phyloP scores from a whole-genome alignment of 2,329 filamentous ascomycete genomes.

The Sclerotinia glacialis region DNA sequence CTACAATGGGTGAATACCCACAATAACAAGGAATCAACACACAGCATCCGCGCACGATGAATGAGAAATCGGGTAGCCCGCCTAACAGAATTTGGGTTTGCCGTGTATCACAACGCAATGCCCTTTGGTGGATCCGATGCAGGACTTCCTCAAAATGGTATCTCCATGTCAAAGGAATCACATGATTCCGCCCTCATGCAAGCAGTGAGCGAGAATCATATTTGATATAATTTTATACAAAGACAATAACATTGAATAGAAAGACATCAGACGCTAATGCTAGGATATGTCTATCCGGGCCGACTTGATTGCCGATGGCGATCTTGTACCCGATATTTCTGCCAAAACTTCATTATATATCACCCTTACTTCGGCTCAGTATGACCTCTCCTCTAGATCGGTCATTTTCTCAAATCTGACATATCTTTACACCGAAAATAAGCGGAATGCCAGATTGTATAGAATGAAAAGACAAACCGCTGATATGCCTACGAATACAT shows the following conservation, averaged over 20 bases:
- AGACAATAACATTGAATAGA: background rate
- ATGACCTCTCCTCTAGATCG: slow-evolving; percentile 6
- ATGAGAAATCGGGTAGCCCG: background rate
- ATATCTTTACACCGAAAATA: slow-evolving; percentile 8
- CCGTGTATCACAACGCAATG: background rate
- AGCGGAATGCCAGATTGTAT: slow-evolving; percentile 7
- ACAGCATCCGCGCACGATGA: background rate
- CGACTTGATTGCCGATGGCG: slow-evolving; percentile 13
- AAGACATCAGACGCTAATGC: background rate
- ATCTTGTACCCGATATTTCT: slow-evolving; percentile 14
- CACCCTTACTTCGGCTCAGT: background rate
- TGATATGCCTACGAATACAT: background rate
- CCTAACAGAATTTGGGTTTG: background rate
- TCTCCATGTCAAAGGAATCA: background rate
- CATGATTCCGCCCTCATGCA: background rate
- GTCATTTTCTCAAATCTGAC: slow-evolving; percentile 13
- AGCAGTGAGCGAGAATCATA: background rate
- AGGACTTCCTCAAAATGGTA: slow-evolving; percentile 1
- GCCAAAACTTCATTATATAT: background rate
- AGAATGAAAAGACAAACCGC: background rate
- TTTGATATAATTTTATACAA: background rate
- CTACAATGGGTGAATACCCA: background rate
- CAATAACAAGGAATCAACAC: background rate
- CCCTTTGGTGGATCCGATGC: background rate
- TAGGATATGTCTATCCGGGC: background rate